These are phyloP conservation scores for Hymenochaete sp. DNA, from an alignment of 1,284 basidiomycete genomes.

Conservation along the genomic window DNA sequence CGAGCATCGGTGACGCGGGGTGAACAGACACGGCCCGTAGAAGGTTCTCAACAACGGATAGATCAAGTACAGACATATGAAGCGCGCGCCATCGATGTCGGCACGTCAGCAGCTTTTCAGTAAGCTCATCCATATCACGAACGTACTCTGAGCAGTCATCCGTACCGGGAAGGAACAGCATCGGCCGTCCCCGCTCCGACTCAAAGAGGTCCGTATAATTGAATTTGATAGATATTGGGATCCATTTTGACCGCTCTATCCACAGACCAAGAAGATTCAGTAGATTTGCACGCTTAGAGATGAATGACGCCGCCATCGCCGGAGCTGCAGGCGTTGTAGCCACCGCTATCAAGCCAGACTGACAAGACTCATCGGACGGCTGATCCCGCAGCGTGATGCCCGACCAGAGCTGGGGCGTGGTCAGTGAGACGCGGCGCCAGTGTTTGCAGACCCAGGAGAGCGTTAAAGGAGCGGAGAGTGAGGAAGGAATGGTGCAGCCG, in stretches of 20 bases:
- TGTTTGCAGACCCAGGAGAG: conserved; percentile 8
- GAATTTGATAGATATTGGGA: conserved; percentile 8
- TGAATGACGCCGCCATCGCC: too few species aligned
- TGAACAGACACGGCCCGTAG: conserved; percentile 4
- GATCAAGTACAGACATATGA: conserved; percentile 3
- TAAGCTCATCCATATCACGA: neutral
- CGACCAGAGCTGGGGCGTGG: conserved; percentile 10
- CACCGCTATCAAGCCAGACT: neutral
- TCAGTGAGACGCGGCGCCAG: conserved; percentile 5
- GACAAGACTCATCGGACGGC: too few species aligned
- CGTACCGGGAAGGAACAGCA: conserved; percentile 4
- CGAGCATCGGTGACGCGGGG: conserved; percentile 7
- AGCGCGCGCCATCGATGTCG: conserved; percentile 10
- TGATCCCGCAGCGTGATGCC: neutral
- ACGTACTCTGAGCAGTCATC: conserved; percentile 1
- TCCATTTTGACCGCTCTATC: conserved; percentile 3
- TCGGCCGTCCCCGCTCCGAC: neutral
- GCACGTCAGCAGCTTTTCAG: conserved; percentile 3
- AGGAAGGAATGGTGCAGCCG: conserved; percentile 8
- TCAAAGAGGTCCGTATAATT: conserved; percentile 8
- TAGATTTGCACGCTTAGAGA: neutral
- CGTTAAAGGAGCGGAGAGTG: conserved; percentile 4
- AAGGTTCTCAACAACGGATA: conserved; percentile 1
- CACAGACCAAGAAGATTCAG: conserved; percentile 5
- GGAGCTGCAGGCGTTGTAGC: neutral